Percentiles rank a stretch among this genome's conserved stretches.
These are phyloP conservation scores for Pythium chondricola DNA, from an alignment of 352 stramenopile genomes.

Conservation along the genomic window DNA sequence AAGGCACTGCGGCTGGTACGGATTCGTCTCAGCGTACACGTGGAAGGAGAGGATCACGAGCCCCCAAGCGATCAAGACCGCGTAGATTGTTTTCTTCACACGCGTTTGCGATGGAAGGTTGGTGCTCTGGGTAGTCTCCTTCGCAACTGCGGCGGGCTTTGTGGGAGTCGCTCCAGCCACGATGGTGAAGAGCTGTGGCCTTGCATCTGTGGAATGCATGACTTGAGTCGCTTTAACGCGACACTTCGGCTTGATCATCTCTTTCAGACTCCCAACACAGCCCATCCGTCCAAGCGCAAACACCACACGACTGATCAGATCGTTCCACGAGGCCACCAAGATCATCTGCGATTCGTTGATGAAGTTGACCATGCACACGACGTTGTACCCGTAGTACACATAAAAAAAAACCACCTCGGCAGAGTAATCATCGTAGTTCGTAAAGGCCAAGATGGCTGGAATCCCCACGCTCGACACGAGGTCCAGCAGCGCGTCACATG, in stretches of 20 bases:
- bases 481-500: background rate
- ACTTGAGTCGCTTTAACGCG: background rate
- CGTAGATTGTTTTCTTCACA: background rate
- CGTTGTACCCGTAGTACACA: conserved; percentile 2
- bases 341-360: conserved; percentile 4
- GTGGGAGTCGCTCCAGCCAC: background rate
- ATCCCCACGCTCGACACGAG: background rate
- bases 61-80: background rate
- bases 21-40: background rate
- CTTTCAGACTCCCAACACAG: conserved; percentile 3
- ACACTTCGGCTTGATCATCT: background rate
- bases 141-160: too few relatives aligned
- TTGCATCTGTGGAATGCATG: background rate
- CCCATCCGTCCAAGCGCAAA: background rate
- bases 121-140: background rate
- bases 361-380: conserved; percentile 3
- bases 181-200: background rate
- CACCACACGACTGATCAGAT: background rate
- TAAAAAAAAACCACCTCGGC: background rate
- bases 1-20: background rate
- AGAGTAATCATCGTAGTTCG: background rate
- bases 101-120: background rate
- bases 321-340: conserved; percentile 1
- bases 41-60: background rate
- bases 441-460: background rate